A percentile compares a stretch with the other conserved stretches of the same genome.
phyloP scores from a whole-genome alignment of 1,284 basidiomycete species.

The Cutaneotrichosporon daszewskae region DNA sequence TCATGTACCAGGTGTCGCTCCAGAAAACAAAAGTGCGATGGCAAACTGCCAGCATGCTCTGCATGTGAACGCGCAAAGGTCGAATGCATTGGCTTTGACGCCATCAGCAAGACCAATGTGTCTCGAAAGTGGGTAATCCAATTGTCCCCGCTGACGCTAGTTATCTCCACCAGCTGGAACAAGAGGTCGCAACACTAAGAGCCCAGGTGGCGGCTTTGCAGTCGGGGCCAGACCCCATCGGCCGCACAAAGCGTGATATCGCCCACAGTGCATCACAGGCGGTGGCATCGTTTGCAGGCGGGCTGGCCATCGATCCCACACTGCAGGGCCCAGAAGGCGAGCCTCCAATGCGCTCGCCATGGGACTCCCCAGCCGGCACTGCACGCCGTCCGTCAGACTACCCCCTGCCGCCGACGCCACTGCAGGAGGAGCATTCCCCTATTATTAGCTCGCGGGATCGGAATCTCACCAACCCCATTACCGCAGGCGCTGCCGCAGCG shows the following conservation, averaged over 20 bases:
- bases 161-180: slow-evolving; percentile 47
- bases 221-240: slow-evolving; percentile 17
- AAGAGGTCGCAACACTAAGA: slow-evolving; percentile 44
- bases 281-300: slow-evolving; percentile 17
- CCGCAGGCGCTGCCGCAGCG: slow-evolving; percentile 21
- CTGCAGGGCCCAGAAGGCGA: slow-evolving; percentile 21
- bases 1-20: slow-evolving; percentile 47
- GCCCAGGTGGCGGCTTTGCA: slow-evolving; percentile 40
- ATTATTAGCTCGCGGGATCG: slow-evolving; percentile 1
- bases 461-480: slow-evolving; percentile 15
- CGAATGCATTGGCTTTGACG: slow-evolving; percentile 50
- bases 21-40: slow-evolving; percentile 49
- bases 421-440: slow-evolving; percentile 6
- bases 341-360: slow-evolving; percentile 18
- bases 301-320: slow-evolving; percentile 17
- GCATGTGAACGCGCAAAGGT: slow-evolving; percentile 47
- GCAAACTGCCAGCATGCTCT: slow-evolving; percentile 47
- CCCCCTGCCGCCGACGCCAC: slow-evolving; percentile 21
- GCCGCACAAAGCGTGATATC: slow-evolving; percentile 22
- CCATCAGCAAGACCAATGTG: slow-evolving; percentile 49
- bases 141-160: slow-evolving; percentile 17
- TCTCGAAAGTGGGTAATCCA: slow-evolving; percentile 45
- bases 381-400: slow-evolving; percentile 25
- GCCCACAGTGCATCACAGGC: slow-evolving; percentile 22
- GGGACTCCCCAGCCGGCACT: slow-evolving; percentile 9